phyloP scores from a whole-genome alignment of 257 asterid genomes.

The Solanum medicagineum region DNA sequence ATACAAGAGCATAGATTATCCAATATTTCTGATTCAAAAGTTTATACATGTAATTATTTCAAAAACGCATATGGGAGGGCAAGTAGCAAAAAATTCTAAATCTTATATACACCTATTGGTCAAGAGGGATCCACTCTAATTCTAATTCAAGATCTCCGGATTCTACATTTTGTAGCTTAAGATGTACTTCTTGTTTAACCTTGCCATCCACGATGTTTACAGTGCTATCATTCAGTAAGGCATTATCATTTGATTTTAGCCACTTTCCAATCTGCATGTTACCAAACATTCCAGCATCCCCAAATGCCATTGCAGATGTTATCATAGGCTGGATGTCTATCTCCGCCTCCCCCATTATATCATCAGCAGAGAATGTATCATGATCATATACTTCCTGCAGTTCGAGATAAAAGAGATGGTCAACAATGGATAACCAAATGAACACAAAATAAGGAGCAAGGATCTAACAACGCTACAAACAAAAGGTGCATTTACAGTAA shows the following conservation, averaged over 20 bases:
- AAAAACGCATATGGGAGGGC: neutral
- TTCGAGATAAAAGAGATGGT: neutral
- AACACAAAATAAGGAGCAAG: neutral
- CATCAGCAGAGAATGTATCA: slow-evolving; percentile 91
- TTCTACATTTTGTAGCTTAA: slow-evolving; percentile 92
- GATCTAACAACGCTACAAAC: neutral
- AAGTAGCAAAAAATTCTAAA: neutral
- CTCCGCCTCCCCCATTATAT: slow-evolving; percentile 96
- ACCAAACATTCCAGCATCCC: slow-evolving; percentile 65
- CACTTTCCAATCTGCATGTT: slow-evolving; percentile 96
- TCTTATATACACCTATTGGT: slow-evolving; percentile 30
- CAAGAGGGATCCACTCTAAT: slow-evolving; percentile 95
- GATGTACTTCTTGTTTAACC: slow-evolving; percentile 55
- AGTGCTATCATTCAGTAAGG: slow-evolving; percentile 66
- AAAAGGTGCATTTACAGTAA: neutral
- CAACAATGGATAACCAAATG: neutral
- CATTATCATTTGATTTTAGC: slow-evolving; percentile 79
- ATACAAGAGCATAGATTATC: neutral
- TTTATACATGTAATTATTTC: neutral
- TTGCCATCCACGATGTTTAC: slow-evolving; percentile 89
- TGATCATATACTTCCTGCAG: slow-evolving; percentile 78
- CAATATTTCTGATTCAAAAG: neutral
- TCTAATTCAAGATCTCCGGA: slow-evolving; percentile 79
- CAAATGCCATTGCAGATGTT: slow-evolving; percentile 85
- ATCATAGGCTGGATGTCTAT: slow-evolving; percentile 89